Evolutionary conservation across 2,329 filamentous ascomycete species (phyloP).

Genomic region (Pseudogymnoascus sp.): DNA sequence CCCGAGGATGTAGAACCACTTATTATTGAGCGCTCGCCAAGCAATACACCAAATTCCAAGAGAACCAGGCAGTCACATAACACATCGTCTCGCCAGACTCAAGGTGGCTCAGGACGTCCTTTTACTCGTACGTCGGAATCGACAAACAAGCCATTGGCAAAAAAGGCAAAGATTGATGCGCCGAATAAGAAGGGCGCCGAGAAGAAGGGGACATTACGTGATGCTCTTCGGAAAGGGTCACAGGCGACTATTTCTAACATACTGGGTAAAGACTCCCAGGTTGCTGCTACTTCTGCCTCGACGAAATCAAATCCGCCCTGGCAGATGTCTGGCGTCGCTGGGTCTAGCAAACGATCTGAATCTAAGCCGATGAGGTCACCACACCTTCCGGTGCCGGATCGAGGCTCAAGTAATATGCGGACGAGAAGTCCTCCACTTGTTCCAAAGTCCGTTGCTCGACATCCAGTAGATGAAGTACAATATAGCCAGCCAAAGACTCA

Average conservation of each 20-base stretch:
- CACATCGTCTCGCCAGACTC: neutral
- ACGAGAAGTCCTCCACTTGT: slow-evolving; percentile 28
- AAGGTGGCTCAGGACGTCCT: slow-evolving; percentile 16
- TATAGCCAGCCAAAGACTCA: slow-evolving; percentile 22
- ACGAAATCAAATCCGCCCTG: slow-evolving; percentile 16
- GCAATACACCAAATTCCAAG: slow-evolving; percentile 23
- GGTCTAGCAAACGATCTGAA: slow-evolving; percentile 14
- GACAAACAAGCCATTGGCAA: slow-evolving; percentile 22
- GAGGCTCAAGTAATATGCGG: slow-evolving; percentile 26
- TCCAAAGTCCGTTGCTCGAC: slow-evolving; percentile 9
- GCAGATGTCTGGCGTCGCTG: neutral
- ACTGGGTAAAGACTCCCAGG: slow-evolving; percentile 39
- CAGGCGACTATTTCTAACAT: slow-evolving; percentile 39
- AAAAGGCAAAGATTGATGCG: slow-evolving; percentile 24
- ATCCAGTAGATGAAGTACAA: slow-evolving; percentile 31
- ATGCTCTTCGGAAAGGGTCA: slow-evolving; percentile 43
- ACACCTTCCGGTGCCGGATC: slow-evolving; percentile 26
- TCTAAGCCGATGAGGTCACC: slow-evolving; percentile 19
- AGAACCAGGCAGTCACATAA: slow-evolving; percentile 18
- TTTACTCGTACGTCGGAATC: slow-evolving; percentile 19
- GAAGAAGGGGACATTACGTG: slow-evolving; percentile 39
- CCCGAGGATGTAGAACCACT: neutral
- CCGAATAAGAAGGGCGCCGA: slow-evolving; percentile 29
- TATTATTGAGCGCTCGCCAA: neutral
- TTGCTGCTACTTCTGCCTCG: neutral